Base-by-base conservation (phyloP, 1,284 basidiomycete genomes). In the Malassezia furfur region DNA sequence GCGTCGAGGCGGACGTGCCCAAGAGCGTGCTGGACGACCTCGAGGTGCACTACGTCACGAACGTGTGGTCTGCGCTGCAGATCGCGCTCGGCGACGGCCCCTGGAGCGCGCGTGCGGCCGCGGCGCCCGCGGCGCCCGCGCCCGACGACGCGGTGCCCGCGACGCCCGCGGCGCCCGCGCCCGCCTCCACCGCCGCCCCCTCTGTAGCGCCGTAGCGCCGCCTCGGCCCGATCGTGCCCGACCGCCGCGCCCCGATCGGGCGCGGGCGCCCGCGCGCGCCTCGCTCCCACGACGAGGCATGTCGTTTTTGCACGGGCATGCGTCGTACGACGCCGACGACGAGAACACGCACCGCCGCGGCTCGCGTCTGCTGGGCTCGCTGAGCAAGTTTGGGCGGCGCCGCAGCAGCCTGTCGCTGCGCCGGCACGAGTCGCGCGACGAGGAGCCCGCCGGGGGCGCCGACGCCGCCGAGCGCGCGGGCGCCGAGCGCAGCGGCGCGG, bases 1-100 rank as follows among this genome's bases (percentile, higher is more conserved):
- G 72, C 47, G 70, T 74, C 17, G 70, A 74, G 50, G 66, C 70
- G 2, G 70, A 74, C 50, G 72, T 74, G 15, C 71, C 72, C 32
- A 64, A 68, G 60, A 60, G 54, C 1, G 70, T 74, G 43, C 52
- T 72, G 40, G 59, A 70, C 17, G 70, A 66, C 36, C 53, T 74
- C 14, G 62, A 73, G 17, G 68, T 74, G 38, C 67, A 74, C 57
- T 74, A 74, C 46, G 72, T 74, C 14, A 59, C 57, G 54, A 72
- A 74, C 39, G 65, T 73, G 5, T 74, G 70, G 70, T 59, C 62
- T 5, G 72, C 72, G 0, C 60, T 74, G 35, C 64, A 74, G 21
- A 62, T 73, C 11, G 71, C 69, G 2, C 72, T 74, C 48, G 72
- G 72, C 17, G 60, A 66, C 32, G 72, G 72, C 1, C 66, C 71